Base-by-base conservation (phyloP, 2,329 filamentous ascomycete species). In the Monilinia fructigena region DNA sequence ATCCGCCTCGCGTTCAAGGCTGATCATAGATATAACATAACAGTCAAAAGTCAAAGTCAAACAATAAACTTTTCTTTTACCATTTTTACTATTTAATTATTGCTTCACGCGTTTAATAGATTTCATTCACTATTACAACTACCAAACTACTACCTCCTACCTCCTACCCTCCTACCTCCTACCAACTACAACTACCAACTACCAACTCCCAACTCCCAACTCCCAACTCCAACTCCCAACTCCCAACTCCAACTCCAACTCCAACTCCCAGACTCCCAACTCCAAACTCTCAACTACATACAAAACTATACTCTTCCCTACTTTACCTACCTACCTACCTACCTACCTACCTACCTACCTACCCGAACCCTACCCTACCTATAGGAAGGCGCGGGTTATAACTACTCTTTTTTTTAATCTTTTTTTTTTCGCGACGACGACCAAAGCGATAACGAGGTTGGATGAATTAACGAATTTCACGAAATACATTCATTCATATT, bases 1-100 rank as follows among this genome's bases (percentile, higher is more conserved):
- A 48, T 60, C 45, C 58, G 58, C 58, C 58, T 60, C 58, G 58
- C 58, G 28, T 38, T 60, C 28, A 60, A 60, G 58, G 58, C 45
- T 60, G 56, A 48, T 42, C 40, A 42, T 53, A 31, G 23, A 53
- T 28, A 18, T n/a, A 35, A 18, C 55, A 20, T 28, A 26, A 31
- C 55, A 40, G 40, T 31, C 40, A 40, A 23, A 26, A 47, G 28
- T 31, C 40, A 58, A 12, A 18, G 20, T 59, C 26, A 45, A n/a
- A 23, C 11, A 48, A n/a, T n/a, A 48, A n/a, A 48, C 20, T n/a
- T 35, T 35, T 48, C 10, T 31, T 38, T 35, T 16, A 14, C 6
- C 28, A 4, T 38, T 35, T 35, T 35, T 35, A 4, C 31, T 1
- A 35, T 59, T 47, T 47, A 31, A 35, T 48, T 60, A 48, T 35